These are phyloP conservation scores for Lentithecium fluviatile DNA, from an alignment of 495 filamentous ascomycete genomes.

Conservation along the genomic window DNA sequence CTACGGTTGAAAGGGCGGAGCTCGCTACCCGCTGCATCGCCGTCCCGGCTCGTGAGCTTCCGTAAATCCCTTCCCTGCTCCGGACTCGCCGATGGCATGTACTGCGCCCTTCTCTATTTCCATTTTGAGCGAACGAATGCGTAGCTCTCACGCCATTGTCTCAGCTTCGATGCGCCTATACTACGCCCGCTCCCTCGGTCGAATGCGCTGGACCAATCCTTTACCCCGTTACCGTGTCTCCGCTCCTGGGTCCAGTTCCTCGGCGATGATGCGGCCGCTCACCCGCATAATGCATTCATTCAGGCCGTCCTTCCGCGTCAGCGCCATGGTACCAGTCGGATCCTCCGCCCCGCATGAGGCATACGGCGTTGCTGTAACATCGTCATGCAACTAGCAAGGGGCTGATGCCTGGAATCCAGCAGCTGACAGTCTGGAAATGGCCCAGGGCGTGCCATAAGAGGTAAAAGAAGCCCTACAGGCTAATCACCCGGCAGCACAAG, in stretches of 20 bases:
- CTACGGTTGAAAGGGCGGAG: slow-evolving; percentile 23
- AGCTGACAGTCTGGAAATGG: no score
- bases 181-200: slow-evolving; percentile 16
- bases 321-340: slow-evolving; percentile 19
- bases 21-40: slow-evolving; percentile 20
- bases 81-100: slow-evolving; percentile 18
- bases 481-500: no score
- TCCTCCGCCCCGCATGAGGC: slow-evolving; percentile 11
- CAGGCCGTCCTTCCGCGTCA: slow-evolving; percentile 7
- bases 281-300: slow-evolving; percentile 9
- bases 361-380: slow-evolving; percentile 27
- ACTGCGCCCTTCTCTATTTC: slow-evolving; percentile 13
- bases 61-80: slow-evolving; percentile 13
- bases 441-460: no score
- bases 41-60: slow-evolving; percentile 6
- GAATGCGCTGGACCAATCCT: slow-evolving; percentile 25
- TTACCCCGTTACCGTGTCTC: not conserved
- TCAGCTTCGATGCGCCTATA: slow-evolving; percentile 20
- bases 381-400: slow-evolving; percentile 14
- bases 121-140: slow-evolving; percentile 17
- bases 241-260: no score
- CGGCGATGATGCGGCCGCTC: slow-evolving; percentile 3
- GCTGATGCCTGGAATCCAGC: slow-evolving; percentile 17
- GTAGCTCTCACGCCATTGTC: slow-evolving; percentile 28
- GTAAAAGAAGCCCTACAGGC: no score